phyloP scores from a whole-genome alignment of 495 filamentous ascomycete species.

The Neurospora sp. region DNA sequence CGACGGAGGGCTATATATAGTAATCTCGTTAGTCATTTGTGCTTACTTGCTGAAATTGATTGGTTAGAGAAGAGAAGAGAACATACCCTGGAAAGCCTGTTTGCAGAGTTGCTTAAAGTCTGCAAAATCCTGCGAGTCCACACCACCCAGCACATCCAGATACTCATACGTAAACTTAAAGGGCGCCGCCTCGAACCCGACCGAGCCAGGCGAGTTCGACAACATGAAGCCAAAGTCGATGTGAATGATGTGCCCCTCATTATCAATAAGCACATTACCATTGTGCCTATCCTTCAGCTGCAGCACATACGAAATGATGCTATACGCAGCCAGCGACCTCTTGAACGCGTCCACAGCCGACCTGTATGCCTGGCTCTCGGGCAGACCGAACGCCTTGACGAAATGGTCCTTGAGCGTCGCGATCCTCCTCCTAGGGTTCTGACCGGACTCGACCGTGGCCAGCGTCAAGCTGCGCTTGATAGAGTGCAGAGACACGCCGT shows the following conservation, averaged over 20 bases:
- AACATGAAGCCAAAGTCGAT: slow-evolving; percentile 82
- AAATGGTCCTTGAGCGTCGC: slow-evolving; percentile 70
- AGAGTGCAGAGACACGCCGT: slow-evolving; percentile 65
- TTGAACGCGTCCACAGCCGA: slow-evolving; percentile 60
- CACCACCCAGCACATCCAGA: slow-evolving; percentile 61
- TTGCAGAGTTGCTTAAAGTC: slow-evolving; percentile 63
- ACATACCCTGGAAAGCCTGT: slow-evolving; percentile 59
- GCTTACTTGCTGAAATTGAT: neutral
- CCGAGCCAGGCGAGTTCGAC: slow-evolving; percentile 63
- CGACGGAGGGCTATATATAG: slow-evolving; percentile 46
- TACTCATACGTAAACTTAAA: slow-evolving; percentile 75
- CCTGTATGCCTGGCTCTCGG: slow-evolving; percentile 50
- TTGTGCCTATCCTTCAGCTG: slow-evolving; percentile 77
- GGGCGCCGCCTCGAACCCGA: slow-evolving; percentile 69
- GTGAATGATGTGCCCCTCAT: slow-evolving; percentile 69
- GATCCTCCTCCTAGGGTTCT: slow-evolving; percentile 56
- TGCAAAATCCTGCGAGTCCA: slow-evolving; percentile 50
- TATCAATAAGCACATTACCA: slow-evolving; percentile 69
- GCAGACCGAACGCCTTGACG: slow-evolving; percentile 58
- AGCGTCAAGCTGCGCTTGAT: slow-evolving; percentile 66
- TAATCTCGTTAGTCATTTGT: neutral
- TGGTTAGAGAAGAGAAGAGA: neutral
- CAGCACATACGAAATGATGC: slow-evolving; percentile 63
- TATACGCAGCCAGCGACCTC: slow-evolving; percentile 62
- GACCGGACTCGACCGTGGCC: slow-evolving; percentile 51